These are phyloP conservation scores for Carallia brachiata DNA, from an alignment of 345 rosid species.

Conservation along the genomic window DNA sequence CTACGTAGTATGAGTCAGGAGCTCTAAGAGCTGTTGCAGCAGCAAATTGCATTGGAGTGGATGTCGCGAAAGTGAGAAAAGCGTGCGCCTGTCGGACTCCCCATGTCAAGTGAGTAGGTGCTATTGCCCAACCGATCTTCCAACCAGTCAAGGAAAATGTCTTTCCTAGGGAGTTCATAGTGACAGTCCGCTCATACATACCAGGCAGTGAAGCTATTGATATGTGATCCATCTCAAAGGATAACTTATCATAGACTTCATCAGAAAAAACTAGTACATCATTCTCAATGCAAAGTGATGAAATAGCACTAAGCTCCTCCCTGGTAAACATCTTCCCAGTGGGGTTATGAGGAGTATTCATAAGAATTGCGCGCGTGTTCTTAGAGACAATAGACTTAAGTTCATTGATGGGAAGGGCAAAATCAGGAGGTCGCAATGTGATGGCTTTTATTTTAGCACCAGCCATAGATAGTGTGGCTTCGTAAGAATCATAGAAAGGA, in stretches of 20 bases:
- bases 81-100: conserved; percentile 91
- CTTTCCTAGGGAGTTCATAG: conserved; percentile 90
- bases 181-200: conserved; percentile 86
- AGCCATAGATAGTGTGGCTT: conserved; percentile 97
- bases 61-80: conserved; percentile 83
- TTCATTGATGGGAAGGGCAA: conserved; percentile 65
- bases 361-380: conserved; percentile 75
- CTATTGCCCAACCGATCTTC: conserved; percentile 99
- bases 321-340: conserved; percentile 91
- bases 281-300: conserved; percentile 78
- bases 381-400: conserved; percentile 68
- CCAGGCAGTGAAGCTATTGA: conserved; percentile 92
- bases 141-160: conserved; percentile 94
- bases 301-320: conserved; percentile 66
- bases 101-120: conserved; percentile 86
- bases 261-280: conserved; percentile 80
- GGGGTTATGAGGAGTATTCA: conserved; percentile 92
- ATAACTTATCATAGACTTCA: conserved; percentile 92
- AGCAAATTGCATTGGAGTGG: conserved; percentile 82
- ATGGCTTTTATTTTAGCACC: conserved; percentile 78
- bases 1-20: conserved; percentile 73
- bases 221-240: conserved; percentile 89
- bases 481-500: conserved; percentile 90
- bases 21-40: conserved; percentile 67
- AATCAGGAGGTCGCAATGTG: conserved; percentile 79